phyloP scores from a whole-genome alignment of 129 eudicot species.

The Scalesia atractyloides region DNA sequence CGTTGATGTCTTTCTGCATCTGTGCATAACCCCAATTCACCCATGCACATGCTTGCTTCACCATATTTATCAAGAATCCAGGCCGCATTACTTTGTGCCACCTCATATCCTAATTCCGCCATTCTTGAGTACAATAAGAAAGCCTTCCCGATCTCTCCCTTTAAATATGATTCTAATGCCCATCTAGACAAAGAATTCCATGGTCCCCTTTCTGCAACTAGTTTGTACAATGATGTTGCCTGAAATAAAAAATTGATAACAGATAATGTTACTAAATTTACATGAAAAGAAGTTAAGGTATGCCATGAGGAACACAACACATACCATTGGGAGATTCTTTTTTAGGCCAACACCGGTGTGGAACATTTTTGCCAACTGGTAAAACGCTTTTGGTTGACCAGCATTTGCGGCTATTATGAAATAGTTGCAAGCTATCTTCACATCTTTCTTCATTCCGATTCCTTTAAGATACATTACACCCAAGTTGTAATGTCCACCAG shows the following conservation, averaged over 20 bases:
- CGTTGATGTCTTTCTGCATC: conserved; percentile 87
- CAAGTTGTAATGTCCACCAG: conserved; percentile 94
- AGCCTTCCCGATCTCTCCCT: conserved; percentile 93
- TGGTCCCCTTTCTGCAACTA: conserved; percentile 98
- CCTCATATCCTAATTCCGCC: conserved; percentile 99
- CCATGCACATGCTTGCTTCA: conserved; percentile 89
- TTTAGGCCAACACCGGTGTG: conserved; percentile 93
- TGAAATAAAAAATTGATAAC: conserved; percentile 27
- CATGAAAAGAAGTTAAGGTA: neutral
- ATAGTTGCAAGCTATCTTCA: conserved; percentile 70
- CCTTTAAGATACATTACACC: conserved; percentile 96
- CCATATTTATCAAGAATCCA: conserved; percentile 97
- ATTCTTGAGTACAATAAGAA: conserved; percentile 83
- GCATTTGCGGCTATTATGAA: conserved; percentile 83
- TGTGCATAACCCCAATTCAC: conserved; percentile 83
- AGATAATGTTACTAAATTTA: neutral
- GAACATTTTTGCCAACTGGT: conserved; percentile 96
- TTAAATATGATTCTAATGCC: conserved; percentile 92
- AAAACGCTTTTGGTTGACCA: conserved; percentile 99
- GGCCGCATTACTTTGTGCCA: conserved; percentile 98
- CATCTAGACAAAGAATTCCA: conserved; percentile 98
- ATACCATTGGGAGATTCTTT: conserved; percentile 87
- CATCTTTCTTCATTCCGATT: conserved; percentile 82
- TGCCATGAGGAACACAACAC: conserved; percentile 1
- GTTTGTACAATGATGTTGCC: conserved; percentile 90